phyloP scores from a whole-genome alignment of 2,329 filamentous ascomycete genomes.

The Bimuria novae-zelandiae region DNA sequence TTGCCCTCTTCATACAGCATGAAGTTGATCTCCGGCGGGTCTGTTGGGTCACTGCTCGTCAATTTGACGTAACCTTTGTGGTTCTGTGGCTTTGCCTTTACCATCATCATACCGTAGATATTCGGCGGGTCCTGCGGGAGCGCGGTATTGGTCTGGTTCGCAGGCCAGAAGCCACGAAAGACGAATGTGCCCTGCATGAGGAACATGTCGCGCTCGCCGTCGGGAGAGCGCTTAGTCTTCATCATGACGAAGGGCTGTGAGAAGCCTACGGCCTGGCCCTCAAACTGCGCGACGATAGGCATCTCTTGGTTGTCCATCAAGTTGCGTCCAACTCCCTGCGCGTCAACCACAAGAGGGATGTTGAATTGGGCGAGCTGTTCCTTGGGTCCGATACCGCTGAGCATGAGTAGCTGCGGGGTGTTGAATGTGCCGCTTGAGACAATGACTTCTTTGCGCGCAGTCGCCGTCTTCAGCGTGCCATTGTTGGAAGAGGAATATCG shows the following conservation, averaged over 20 bases:
- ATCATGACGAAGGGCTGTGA: conserved; percentile 24
- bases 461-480: conserved; percentile 41
- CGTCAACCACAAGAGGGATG: conserved; percentile 59
- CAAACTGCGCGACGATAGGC: conserved; percentile 44
- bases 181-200: conserved; percentile 27
- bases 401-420: conserved; percentile 65
- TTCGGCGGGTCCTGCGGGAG: conserved; percentile 17
- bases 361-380: conserved; percentile 56
- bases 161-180: conserved; percentile 32
- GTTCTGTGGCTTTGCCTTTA: conserved; percentile 67
- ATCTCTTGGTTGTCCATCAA: conserved; percentile 62
- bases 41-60: conserved; percentile 62
- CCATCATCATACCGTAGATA: conserved; percentile 41
- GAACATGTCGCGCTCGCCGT: conserved; percentile 33
- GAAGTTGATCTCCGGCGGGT: conserved; percentile 61
- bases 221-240: conserved; percentile 22
- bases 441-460: conserved; percentile 38
- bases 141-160: conserved; percentile 23
- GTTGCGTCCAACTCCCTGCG: conserved; percentile 61
- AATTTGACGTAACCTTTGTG: conserved; percentile 63
- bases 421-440: conserved; percentile 59
- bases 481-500: conserved; percentile 32
- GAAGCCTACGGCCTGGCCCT: conserved; percentile 15
- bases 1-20: conserved; percentile 43
- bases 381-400: conserved; percentile 63